Evolutionary conservation across 1,284 basidiomycete genomes (phyloP), one percentile per base, ranked within the genome.

Genomic region (Rhodotorula sp.): DNA sequence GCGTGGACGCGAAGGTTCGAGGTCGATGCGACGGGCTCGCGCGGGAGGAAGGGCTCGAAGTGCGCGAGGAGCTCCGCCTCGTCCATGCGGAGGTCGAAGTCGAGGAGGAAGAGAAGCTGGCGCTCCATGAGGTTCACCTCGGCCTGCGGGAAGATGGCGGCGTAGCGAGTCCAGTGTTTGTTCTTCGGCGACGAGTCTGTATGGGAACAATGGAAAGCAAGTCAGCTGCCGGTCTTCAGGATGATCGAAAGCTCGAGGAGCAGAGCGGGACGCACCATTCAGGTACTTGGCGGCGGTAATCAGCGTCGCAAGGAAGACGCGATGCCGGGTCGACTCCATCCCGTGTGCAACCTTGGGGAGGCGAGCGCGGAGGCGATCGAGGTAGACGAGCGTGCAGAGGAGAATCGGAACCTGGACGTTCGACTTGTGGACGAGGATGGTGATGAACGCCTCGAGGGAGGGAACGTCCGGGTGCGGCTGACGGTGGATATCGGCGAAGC

Each of bases 261-360:
- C 22, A 25, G 29, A 25, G 39, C 25, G 36, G 34, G 27, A 48
- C 41, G 92, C 93, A 84, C 98, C 95, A 83, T 99, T 97, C 79
- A 97, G 88, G 83, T 97, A 97, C 84, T 99, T 99, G 77, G 94
- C 91, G 29, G 95, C 90, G 59, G 94, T 91, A 82, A 99, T 97
- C 78, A 98, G 88, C 1, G 91, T 90, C 50, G 95, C 95, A 77
- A 98, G 87, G 83, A 98, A 97, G 74, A 97, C 90, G 56, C 95
- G 90, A 81, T 97, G 94, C 62, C 92, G 87, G 12, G 95, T 95
- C 82, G 92, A 95, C 37, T 91, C 88, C 85, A 94, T 89, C 63
- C 91, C 86, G 91, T 94, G 64, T 90, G 81, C 75, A 82, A 92
- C 87, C 69, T 88, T 86, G 12, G 94, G 92, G 56, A 98, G 84